Evolutionary conservation across 768 basidiomycete species (phyloP).

Genomic region (Mycena metata): DNA sequence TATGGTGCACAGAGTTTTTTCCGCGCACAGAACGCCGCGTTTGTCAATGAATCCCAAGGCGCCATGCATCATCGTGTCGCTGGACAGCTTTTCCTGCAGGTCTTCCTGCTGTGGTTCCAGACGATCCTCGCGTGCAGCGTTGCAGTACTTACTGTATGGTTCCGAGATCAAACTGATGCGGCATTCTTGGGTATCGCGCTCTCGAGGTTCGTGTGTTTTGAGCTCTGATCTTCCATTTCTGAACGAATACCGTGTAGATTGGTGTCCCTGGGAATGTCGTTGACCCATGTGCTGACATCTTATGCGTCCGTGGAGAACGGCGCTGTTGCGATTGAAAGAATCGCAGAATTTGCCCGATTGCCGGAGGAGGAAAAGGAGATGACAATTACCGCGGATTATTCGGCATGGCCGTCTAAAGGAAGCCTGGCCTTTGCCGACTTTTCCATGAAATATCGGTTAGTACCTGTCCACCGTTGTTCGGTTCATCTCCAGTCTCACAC

Average conservation of each 20-base stretch:
- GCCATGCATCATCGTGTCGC: conserved; percentile 24
- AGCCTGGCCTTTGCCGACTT: conserved; percentile 14
- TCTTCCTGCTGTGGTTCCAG: conserved; percentile 33
- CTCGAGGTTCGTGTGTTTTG: not conserved
- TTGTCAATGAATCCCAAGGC: conserved; percentile 31
- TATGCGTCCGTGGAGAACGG: conserved; percentile 30
- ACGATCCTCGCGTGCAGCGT: conserved; percentile 25
- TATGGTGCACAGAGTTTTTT: conserved; percentile 18
- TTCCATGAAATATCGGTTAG: conserved; percentile 32
- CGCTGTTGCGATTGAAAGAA: conserved; percentile 24
- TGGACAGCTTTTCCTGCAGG: conserved; percentile 27
- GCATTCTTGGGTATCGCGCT: conserved; percentile 29
- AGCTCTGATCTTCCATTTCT: not conserved
- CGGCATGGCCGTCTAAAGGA: conserved; percentile 26
- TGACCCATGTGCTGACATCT: conserved; percentile 7
- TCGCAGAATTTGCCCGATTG: conserved; percentile 26
- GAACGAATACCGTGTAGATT: conserved; percentile 6
- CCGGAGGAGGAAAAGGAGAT: conserved; percentile 20
- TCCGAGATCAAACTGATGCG: conserved; percentile 23
- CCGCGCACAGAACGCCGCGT: conserved; percentile 21
- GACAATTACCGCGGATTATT: not conserved
- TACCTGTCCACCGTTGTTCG: not conserved
- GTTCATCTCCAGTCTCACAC: not conserved
- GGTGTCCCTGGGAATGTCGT: conserved; percentile 15
- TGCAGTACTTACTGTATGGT: conserved; percentile 20